Percentiles rank a stretch among this genome's conserved stretches.
Evolutionary conservation across 129 eudicot species (phyloP).

Genomic region (Saussurea involucrata): DNA sequence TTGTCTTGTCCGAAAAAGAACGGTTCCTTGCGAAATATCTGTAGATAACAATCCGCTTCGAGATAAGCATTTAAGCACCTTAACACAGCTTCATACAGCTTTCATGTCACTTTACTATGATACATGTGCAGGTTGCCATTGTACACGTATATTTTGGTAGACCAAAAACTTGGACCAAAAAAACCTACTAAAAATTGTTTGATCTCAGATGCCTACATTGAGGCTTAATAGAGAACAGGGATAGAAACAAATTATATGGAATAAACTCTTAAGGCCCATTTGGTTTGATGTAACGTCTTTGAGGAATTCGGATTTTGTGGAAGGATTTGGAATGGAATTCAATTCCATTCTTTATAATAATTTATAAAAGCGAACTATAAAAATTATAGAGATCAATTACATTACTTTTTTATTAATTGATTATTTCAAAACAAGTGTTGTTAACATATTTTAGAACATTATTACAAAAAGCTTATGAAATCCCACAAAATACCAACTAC

Average conservation of each 20-base stretch:
- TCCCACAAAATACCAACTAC: no score
- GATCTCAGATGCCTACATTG: background rate
- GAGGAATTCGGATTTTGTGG: no score
- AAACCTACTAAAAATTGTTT: background rate
- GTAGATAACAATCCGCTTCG: conserved; percentile 15
- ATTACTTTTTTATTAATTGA: no score
- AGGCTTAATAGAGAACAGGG: background rate
- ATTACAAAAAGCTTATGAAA: no score
- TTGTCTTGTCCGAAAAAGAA: conserved; percentile 80
- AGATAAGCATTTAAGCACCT: conserved; percentile 13
- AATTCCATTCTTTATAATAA: no score
- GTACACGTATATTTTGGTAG: background rate
- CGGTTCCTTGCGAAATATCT: conserved; percentile 87
- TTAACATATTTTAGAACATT: no score
- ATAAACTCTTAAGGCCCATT: background rate
- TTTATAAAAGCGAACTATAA: no score
- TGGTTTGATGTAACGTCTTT: no score
- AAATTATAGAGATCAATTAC: no score
- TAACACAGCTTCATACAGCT: background rate
- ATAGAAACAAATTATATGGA: background rate
- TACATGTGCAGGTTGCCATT: background rate
- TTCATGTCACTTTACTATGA: background rate
- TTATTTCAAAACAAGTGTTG: no score
- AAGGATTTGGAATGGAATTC: no score
- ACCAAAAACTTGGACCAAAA: background rate